Evolutionary conservation across 805 yeast genomes (phyloP).

Genomic region (Cyberlindnera mycetangii): DNA sequence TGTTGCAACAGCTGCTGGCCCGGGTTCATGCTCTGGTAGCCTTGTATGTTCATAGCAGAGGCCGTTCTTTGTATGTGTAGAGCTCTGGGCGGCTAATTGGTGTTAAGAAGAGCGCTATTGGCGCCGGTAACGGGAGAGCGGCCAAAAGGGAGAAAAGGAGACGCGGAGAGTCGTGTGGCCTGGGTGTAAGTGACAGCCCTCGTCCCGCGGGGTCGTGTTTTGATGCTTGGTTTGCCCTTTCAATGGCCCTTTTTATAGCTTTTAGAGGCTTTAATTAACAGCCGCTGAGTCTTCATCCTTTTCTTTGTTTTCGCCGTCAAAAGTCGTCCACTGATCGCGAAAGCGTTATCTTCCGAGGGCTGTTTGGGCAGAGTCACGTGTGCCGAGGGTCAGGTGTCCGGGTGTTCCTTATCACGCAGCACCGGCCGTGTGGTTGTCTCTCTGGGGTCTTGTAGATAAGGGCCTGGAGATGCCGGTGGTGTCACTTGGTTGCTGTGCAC

Average conservation of each 20-base stretch:
- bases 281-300: background rate
- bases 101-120: no score
- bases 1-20: slow-evolving; percentile 29
- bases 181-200: background rate
- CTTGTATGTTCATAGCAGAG: slow-evolving; percentile 23
- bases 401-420: no score
- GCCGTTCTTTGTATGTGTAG: background rate
- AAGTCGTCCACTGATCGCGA: background rate
- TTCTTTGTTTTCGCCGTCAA: background rate
- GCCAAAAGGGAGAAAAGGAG: no score
- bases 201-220: background rate
- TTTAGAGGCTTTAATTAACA: background rate
- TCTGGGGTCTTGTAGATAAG: no score
- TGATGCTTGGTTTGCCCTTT: background rate
- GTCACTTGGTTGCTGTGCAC: no score
- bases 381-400: background rate
- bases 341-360: no score
- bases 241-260: background rate
- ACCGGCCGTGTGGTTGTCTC: no score
- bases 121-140: no score
- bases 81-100: background rate
- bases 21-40: slow-evolving; percentile 27
- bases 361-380: no score
- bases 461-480: no score
- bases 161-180: background rate